These are phyloP conservation scores for Trichoderma breve DNA, from an alignment of 2,329 filamentous ascomycete species.

Conservation along the genomic window DNA sequence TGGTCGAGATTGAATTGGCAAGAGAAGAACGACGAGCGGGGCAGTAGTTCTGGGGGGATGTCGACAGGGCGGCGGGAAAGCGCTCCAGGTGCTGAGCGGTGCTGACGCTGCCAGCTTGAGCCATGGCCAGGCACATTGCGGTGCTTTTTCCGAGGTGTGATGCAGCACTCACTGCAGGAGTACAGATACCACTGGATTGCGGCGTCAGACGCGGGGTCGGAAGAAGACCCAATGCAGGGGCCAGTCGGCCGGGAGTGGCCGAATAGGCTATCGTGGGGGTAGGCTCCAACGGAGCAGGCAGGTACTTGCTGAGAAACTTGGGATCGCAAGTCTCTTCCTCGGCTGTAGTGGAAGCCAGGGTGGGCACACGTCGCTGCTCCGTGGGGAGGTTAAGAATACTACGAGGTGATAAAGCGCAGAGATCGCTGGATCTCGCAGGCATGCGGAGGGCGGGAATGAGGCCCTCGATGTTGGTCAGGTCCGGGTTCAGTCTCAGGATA, in stretches of 20 bases:
- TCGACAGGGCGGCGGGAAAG: conserved; percentile 47
- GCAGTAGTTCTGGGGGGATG: conserved; percentile 52
- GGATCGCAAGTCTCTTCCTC: conserved; percentile 22
- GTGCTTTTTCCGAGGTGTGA: conserved; percentile 48
- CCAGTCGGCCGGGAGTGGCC: conserved; percentile 40
- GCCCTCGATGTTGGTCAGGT: conserved; percentile 57
- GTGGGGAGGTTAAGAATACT: conserved; percentile 44
- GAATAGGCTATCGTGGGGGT: conserved; percentile 43
- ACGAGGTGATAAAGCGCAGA: conserved; percentile 40
- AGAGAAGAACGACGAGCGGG: conserved; percentile 59
- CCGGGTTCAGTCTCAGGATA: conserved; percentile 55
- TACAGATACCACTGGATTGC: conserved; percentile 54
- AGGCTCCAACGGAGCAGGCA: conserved; percentile 42
- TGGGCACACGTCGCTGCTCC: conserved; percentile 31
- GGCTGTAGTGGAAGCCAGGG: conserved; percentile 42
- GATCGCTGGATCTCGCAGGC: conserved; percentile 33
- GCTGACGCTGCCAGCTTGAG: conserved; percentile 49
- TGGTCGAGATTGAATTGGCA: conserved; percentile 60
- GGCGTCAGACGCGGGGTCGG: conserved; percentile 60
- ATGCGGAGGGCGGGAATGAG: conserved; percentile 41
- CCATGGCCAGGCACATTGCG: conserved; percentile 62
- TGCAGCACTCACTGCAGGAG: conserved; percentile 58
- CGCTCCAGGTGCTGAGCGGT: conserved; percentile 52
- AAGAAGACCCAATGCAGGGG: conserved; percentile 54
- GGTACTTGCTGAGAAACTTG: not conserved